Evolutionary conservation across 2,329 filamentous ascomycete species (phyloP).

Genomic region (Exserohilum rostratum): DNA sequence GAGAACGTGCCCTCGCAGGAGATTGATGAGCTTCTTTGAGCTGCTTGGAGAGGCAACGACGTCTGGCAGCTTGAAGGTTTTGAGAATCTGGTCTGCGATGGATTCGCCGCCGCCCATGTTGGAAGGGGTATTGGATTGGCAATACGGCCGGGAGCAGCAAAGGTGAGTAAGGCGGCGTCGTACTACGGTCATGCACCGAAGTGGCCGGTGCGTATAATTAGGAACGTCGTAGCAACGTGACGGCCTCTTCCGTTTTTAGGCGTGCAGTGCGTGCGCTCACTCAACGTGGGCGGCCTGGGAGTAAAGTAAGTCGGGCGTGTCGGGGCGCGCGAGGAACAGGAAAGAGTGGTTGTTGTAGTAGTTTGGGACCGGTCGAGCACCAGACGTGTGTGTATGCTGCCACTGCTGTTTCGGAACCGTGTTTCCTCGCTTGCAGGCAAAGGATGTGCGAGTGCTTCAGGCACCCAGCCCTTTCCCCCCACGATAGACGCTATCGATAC

Average conservation of each 20-base stretch:
- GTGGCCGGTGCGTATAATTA: conserved; percentile 17
- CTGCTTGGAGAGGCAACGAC: conserved; percentile 36
- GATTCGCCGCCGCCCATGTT: conserved; percentile 16
- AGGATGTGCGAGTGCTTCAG: too few relatives aligned
- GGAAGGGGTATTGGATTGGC: conserved; percentile 22
- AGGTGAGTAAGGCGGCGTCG: conserved; percentile 12
- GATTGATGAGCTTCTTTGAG: conserved; percentile 45
- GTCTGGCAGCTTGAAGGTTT: conserved; percentile 36
- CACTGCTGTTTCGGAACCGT: not conserved
- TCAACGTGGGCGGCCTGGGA: too few relatives aligned
- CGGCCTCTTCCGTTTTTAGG: not conserved
- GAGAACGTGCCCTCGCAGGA: conserved; percentile 43
- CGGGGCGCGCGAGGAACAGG: too few relatives aligned
- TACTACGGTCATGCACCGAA: conserved; percentile 7
- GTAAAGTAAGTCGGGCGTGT: too few relatives aligned
- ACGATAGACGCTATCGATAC: conserved; percentile 12
- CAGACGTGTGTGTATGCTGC: not conserved
- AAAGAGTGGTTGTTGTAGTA: too few relatives aligned
- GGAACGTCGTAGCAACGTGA: too few relatives aligned
- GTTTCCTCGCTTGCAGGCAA: not conserved
- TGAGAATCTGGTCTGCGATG: conserved; percentile 16
- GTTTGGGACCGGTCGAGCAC: not conserved
- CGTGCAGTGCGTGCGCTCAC: conserved; percentile 3
- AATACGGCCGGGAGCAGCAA: conserved; percentile 15
- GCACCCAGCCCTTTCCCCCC: not conserved